A percentile compares a stretch with the other conserved stretches of the same genome.
Evolutionary conservation across 179 eudicot species (phyloP).

Genomic region (Beta corolliflora): DNA sequence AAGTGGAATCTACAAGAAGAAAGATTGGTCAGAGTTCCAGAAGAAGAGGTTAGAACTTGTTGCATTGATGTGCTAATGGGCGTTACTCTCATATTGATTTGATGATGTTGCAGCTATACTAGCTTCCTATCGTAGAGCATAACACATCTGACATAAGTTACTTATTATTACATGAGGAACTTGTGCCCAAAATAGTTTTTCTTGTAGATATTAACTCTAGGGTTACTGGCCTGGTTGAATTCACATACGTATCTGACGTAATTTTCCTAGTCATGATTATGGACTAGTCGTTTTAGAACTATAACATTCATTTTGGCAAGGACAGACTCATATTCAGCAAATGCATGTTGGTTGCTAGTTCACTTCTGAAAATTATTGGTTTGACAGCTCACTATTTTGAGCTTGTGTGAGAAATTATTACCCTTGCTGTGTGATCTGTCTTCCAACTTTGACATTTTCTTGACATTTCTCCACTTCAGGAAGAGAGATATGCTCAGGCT

Average conservation of each 20-base stretch:
- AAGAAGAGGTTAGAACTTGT: slow-evolving; percentile 69
- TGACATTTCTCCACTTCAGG: slow-evolving; percentile 37
- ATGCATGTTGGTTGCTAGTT: not conserved
- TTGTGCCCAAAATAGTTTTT: not conserved
- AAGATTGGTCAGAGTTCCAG: slow-evolving; percentile 60
- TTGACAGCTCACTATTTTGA: not conserved
- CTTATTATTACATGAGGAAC: slow-evolving; percentile 6
- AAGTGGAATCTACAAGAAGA: slow-evolving; percentile 80
- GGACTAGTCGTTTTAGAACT: not conserved
- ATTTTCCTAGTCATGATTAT: not conserved
- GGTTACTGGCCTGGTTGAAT: not conserved
- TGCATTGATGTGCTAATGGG: not conserved
- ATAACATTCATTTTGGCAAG: not conserved
- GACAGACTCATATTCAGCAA: not conserved
- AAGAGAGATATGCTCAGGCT: slow-evolving; percentile 76
- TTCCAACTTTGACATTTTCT: not conserved
- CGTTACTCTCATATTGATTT: not conserved
- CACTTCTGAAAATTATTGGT: not conserved
- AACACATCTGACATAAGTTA: not conserved
- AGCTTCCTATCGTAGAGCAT: not conserved
- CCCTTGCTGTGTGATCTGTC: not conserved
- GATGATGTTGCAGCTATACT: not conserved
- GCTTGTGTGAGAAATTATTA: not conserved
- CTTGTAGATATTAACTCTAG: not conserved
- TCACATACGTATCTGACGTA: not conserved